Percentiles rank a stretch among this genome's conserved stretches.
Evolutionary conservation across 2,329 filamentous ascomycete genomes (phyloP).

Genomic region (Sclerotinia borealis): DNA sequence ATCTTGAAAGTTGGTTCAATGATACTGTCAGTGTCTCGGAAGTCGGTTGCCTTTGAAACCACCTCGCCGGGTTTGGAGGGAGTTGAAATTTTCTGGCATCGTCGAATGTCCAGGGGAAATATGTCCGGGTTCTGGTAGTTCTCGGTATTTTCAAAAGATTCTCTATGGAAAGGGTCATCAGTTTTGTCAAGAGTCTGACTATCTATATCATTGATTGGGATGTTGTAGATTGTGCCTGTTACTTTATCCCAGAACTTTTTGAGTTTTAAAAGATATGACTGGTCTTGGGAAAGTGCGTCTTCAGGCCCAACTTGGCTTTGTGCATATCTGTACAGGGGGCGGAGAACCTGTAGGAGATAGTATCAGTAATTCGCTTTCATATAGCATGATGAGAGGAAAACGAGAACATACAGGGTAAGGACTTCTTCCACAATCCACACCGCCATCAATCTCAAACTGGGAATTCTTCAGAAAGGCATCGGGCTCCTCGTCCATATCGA

Average conservation of each 20-base stretch:
- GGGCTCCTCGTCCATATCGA: conserved; percentile 21
- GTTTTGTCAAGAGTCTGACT: neutral
- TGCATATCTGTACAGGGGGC: conserved; percentile 19
- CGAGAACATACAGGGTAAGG: conserved; percentile 25
- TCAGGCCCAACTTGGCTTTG: neutral
- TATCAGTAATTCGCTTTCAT: neutral
- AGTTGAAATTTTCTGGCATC: conserved; percentile 6
- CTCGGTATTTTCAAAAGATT: neutral
- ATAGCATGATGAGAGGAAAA: neutral
- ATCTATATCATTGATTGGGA: conserved; percentile 18
- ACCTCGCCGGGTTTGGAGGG: neutral
- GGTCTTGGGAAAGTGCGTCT: neutral
- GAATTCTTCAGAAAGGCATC: conserved; percentile 13
- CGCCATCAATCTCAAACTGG: conserved; percentile 22
- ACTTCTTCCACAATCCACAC: conserved; percentile 28
- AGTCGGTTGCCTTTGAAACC: neutral
- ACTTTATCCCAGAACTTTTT: conserved; percentile 28
- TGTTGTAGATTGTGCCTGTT: conserved; percentile 28
- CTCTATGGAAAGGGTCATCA: neutral
- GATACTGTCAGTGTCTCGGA: neutral
- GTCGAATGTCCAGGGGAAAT: conserved; percentile 30
- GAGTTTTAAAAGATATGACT: neutral
- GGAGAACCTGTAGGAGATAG: conserved; percentile 10
- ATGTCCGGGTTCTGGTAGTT: conserved; percentile 11
- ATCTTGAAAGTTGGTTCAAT: conserved; percentile 1